These are phyloP conservation scores for Corylus heterophylla DNA, from an alignment of 306 rosid genomes.

Conservation along the genomic window DNA sequence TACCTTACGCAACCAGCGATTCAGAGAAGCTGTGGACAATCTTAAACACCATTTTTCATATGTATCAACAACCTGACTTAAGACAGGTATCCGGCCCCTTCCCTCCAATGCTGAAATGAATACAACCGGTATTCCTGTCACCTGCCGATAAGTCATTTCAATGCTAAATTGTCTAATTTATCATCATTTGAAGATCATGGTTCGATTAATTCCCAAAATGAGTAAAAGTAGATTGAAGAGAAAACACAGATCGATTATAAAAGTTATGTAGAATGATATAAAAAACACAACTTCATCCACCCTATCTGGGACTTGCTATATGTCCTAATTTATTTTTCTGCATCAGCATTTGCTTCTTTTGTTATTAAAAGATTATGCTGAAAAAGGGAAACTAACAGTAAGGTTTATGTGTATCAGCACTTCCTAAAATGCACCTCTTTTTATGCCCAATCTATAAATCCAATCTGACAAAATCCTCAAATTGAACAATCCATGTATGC, in stretches of 20 bases:
- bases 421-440: neutral
- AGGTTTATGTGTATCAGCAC: neutral
- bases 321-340: neutral
- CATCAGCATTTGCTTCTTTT: neutral
- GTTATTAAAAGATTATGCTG: no score
- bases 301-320: no score
- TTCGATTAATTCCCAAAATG: neutral
- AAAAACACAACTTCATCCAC: neutral
- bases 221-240: neutral
- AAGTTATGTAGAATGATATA: neutral
- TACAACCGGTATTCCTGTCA: conserved; percentile 87
- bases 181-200: neutral
- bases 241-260: neutral
- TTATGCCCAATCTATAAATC: neutral
- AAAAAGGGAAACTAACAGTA: no score
- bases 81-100: conserved; percentile 65
- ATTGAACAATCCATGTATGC: neutral
- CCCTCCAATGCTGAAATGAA: conserved; percentile 92
- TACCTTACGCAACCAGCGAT: conserved; percentile 96
- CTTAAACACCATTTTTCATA: conserved; percentile 90
- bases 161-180: conserved; percentile 4
- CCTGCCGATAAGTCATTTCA: conserved; percentile 47
- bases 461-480: neutral
- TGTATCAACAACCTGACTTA: conserved; percentile 67
- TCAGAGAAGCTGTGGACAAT: conserved; percentile 81